These are phyloP conservation scores for Kuraishia cidri DNA, from an alignment of 805 yeast genomes.

Conservation along the genomic window DNA sequence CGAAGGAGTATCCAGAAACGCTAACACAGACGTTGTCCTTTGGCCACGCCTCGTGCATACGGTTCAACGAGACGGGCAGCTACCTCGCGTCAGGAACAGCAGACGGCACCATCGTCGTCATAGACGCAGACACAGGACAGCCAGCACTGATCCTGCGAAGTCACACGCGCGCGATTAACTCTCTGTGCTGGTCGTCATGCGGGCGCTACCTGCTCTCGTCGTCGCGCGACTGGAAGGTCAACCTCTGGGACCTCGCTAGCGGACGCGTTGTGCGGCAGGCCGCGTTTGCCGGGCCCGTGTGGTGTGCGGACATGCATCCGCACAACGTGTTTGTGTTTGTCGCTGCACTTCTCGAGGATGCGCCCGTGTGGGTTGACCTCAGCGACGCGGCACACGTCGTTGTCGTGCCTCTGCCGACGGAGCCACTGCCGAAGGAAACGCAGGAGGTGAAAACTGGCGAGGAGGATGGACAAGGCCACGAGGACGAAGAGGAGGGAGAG, in stretches of 20 bases:
- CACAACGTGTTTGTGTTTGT: constrained; percentile 33
- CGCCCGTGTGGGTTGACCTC: constrained; percentile 42
- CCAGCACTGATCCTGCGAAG: constrained; percentile 49
- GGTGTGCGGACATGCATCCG: constrained; percentile 60
- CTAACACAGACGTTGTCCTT: constrained; percentile 62
- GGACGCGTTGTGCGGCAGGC: constrained; percentile 30
- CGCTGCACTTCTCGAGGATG: constrained; percentile 59
- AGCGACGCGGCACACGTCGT: constrained; percentile 10
- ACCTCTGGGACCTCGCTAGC: constrained; percentile 67
- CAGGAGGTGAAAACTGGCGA: no score
- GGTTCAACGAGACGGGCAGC: constrained; percentile 70
- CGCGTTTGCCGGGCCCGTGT: constrained; percentile 61
- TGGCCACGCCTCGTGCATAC: constrained; percentile 59
- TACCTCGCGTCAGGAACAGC: constrained; percentile 75
- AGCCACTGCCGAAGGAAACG: constrained; percentile 8
- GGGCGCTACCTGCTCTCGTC: constrained; percentile 64
- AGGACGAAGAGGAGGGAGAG: constrained; percentile 6
- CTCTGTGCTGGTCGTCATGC: constrained; percentile 65
- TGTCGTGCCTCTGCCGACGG: constrained; percentile 8
- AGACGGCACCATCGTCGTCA: constrained; percentile 66
- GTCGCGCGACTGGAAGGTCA: constrained; percentile 75
- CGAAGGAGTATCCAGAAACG: constrained; percentile 86
- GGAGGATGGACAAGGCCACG: constrained; percentile 7
- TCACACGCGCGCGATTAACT: constrained; percentile 68
- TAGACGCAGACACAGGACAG: constrained; percentile 63